Base-by-base conservation (phyloP, 1,284 basidiomycete genomes). In the Golubevia pallescens region DNA sequence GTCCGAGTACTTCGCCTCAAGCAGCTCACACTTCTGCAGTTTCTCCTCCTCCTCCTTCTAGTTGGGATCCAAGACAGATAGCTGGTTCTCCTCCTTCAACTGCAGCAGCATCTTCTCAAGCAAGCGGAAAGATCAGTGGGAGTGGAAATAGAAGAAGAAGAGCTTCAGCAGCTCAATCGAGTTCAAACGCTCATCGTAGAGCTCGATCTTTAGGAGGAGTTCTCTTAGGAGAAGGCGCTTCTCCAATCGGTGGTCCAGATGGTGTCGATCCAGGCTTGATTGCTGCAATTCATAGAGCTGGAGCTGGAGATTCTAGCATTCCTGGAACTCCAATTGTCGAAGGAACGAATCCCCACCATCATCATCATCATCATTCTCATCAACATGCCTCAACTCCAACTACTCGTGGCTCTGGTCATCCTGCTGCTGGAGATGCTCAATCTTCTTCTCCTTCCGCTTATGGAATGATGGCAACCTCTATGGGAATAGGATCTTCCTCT, bases 221-320 rank as follows among this genome's bases (percentile, higher is more conserved):
- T 8, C 62, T 78, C 28, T 65, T 80, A 5, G 70, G 74, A 14
- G 73, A 74, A 51, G 67, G 71, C 24, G 60, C 73, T 57, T 77
- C 81, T 48, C 75, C 81, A 4, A 68, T 84, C 8, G 81, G 81
- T 42, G 81, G 81, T 5, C 79, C 81, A 2, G 81, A 84, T 32
- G 81, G 81, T 21, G 80, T 84, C 8, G 81, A 84, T 65, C 81
- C 81, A 0, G 73, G 74, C 14, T 66, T 84, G 8, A 73, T 84
- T 4, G 81, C 81, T 8, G 81, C 81, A 16, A 82, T 84, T 63
- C 70, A 48, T 48, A 10, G 42, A 48, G 42, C 42, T 16, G 42
- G 75, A 6, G 69, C 71, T 21, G 68, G 71, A 42, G 75, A 67
- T 55, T 65, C 69, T 16, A 71, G 57, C 57, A 72, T 77, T 38